Evolutionary conservation across 164 flowering plant species (phyloP), one percentile per base, ranked within the genome.

Genomic region (Annona squamosa): DNA sequence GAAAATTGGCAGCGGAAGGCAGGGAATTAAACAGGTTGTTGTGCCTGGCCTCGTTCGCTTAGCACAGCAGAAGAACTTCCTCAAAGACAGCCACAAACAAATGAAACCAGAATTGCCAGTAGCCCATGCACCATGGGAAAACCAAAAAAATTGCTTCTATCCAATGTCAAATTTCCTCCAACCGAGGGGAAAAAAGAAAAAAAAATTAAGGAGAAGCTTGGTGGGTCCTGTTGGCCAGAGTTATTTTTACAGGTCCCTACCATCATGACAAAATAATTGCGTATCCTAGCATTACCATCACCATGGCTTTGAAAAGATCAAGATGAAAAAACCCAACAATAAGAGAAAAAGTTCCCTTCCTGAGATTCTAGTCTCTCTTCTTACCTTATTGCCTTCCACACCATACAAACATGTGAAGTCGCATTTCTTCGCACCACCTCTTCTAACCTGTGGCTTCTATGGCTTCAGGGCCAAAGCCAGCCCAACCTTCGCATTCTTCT

Each of bases 401-500:
- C 63, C 72, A 68, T 71, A 46, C 16, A 41, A n/a, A 68, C 45
- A 46, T 68, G 63, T 12, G 74, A 16, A 26, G 46, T 45, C 42
- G 69, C 67, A 48, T 56, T 63, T 48, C 72, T 69, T 47, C 59
- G 17, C 46, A 5, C 37, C 44, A 43, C 46, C 42, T 42, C 45
- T 57, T 12, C 44, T n/a, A n/a, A 65, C 37, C 17, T 46, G 47
- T 63, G 9, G 2, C n/a, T 70, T 46, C 79, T 81, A 86, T 10
- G 92, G 94, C 80, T 89, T 90, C 19, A 92, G 86, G 41, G 86
- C 91, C 77, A 92, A 70, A n/a, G 96, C 87, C 47, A 92, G 73
- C 13, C 97, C 97, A 72, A 92, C 70, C 86, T 90, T 92, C 2
- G 93, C 89, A 57, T 88, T 88, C 85, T 89, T 92, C 65, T 90